These are phyloP conservation scores for Gliomastix tumulicola DNA, from an alignment of 2,329 filamentous ascomycete species.

Conservation along the genomic window DNA sequence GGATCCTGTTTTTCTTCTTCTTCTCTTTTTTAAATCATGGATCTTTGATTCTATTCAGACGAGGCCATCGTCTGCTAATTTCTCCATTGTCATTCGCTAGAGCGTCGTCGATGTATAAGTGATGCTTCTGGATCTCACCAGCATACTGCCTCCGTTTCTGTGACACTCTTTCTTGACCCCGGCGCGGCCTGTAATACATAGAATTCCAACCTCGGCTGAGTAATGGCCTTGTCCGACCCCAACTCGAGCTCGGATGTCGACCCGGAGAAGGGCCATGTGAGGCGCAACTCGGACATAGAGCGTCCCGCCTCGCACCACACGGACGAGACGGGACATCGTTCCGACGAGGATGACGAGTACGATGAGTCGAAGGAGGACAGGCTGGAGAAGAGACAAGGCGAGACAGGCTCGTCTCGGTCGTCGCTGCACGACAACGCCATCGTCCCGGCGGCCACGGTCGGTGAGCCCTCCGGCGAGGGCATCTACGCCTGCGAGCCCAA, in stretches of 20 bases:
- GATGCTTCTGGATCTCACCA: too few species aligned
- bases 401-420: too few species aligned
- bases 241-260: constrained; percentile 2
- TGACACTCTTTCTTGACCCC: too few species aligned
- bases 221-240: neutral
- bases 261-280: constrained; percentile 5
- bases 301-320: constrained; percentile 2
- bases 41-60: too few species aligned
- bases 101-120: too few species aligned
- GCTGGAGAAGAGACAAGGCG: too few species aligned
- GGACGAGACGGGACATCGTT: neutral
- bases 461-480: constrained; percentile 5
- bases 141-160: neutral
- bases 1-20: too few species aligned
- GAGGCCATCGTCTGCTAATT: too few species aligned
- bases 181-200: neutral
- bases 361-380: neutral
- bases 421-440: constrained; percentile 3
- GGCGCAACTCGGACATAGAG: constrained; percentile 4
- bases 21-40: too few species aligned
- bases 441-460: constrained; percentile 3
- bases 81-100: too few species aligned
- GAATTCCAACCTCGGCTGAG: neutral
- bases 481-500: constrained; percentile 2
- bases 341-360: neutral